These are phyloP conservation scores for Hymenoscyphus repandus DNA, from an alignment of 2,329 filamentous ascomycete genomes.

Conservation along the genomic window DNA sequence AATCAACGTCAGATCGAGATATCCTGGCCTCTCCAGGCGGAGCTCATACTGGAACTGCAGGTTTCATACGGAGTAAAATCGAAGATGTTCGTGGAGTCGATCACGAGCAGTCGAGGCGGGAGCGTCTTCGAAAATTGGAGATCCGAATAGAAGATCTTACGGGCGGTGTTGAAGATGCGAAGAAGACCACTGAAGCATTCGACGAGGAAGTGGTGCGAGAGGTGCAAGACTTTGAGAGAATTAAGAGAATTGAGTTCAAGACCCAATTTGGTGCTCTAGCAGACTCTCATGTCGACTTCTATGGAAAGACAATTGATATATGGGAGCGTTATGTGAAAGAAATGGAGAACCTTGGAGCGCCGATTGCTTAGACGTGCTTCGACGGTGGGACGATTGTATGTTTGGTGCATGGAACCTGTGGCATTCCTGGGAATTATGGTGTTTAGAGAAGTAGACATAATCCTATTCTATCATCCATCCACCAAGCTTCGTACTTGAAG, in stretches of 20 bases:
- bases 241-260: conserved; percentile 91
- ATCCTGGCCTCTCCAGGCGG: conserved; percentile 54
- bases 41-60: conserved; percentile 66
- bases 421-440: not conserved
- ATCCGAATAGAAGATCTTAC: conserved; percentile 89
- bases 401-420: not conserved
- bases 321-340: conserved; percentile 90
- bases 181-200: conserved; percentile 83
- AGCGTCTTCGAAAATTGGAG: conserved; percentile 84
- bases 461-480: not conserved
- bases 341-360: conserved; percentile 65
- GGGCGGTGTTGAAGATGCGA: conserved; percentile 80
- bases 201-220: conserved; percentile 95
- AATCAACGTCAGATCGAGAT: conserved; percentile 83
- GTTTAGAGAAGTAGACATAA: conserved; percentile 7
- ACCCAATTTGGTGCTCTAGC: conserved; percentile 78
- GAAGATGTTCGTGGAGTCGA: conserved; percentile 96
- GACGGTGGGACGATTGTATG: not conserved
- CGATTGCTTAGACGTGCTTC: conserved; percentile 19
- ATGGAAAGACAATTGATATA: conserved; percentile 68
- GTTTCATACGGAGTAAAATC: conserved; percentile 88
- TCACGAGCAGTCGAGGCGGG: conserved; percentile 84
- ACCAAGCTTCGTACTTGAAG: no score
- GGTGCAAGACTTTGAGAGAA: conserved; percentile 89
- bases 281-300: conserved; percentile 82